Evolutionary conservation across 1,284 basidiomycete genomes (phyloP), one percentile per base, ranked within the genome.

Genomic region (Ustilago crameri): DNA sequence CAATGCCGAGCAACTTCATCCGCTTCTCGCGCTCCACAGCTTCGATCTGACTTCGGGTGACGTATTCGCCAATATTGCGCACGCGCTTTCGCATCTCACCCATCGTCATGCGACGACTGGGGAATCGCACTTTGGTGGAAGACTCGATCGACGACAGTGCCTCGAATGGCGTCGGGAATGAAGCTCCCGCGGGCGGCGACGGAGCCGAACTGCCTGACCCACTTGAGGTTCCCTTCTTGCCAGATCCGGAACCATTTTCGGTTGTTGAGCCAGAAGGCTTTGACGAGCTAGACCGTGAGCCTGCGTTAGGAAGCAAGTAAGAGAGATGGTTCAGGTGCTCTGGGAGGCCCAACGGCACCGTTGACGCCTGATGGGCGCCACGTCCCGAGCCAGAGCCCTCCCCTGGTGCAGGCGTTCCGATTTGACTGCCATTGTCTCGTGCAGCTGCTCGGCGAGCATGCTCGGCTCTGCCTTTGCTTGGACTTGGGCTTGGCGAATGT

Each of bases 1-100:
- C 90, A 62, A 91, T 87, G 41, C 90, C 91, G 14, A 94, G 72
- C 45, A 74, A 54, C 51, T 64, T 57, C 54, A 74, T 82, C 46
- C 79, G 67, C 69, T 81, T 81, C 45, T 76, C 82, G 7, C 83
- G 66, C 45, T 84, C 84, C 18, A 79, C 79, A 32, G 82, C 79
- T 60, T 85, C 84, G 22, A 83, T 73, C 68, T 84, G 83, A 26
- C 83, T 79, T 20, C 85, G 74, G 0, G 84, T 84, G 17, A 87
- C 92, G 89, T 93, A 98, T 79, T 98, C 95, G 34, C 95, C 89
- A 59, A 98, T 88, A 56, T 91, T 89, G 44, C 93, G 87, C 20
- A 96, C 93, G 20, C 95, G 89, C 85, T 98, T 97, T 83, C 93
- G 92, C 93, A 98, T 96, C 82, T 98, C 95, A 18, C 90, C 91